These are phyloP conservation scores for Neurospora africana DNA, from an alignment of 495 filamentous ascomycete species.

Conservation along the genomic window DNA sequence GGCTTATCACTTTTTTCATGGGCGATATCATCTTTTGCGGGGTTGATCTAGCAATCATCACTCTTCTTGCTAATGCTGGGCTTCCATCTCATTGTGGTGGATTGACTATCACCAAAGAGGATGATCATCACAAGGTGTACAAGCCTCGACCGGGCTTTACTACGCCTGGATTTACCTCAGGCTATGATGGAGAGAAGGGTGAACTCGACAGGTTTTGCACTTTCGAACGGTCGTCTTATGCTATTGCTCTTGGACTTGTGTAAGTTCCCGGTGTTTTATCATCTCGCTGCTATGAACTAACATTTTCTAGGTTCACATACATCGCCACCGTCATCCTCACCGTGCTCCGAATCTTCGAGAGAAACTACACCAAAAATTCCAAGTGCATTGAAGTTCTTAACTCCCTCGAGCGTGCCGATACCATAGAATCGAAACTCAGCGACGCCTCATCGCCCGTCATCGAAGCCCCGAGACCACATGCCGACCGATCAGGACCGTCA, in stretches of 20 bases:
- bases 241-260: slow-evolving; percentile 23
- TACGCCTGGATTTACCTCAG: slow-evolving; percentile 23
- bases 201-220: slow-evolving; percentile 25
- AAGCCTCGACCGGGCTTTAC: slow-evolving; percentile 3
- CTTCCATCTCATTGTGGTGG: slow-evolving; percentile 27
- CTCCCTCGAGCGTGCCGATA: slow-evolving; percentile 16
- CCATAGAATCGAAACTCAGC: slow-evolving; percentile 13
- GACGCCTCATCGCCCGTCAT: slow-evolving; percentile 5
- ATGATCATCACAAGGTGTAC: slow-evolving; percentile 4
- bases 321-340: slow-evolving; percentile 23
- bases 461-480: neutral
- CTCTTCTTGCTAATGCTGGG: slow-evolving; percentile 21
- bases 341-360: slow-evolving; percentile 22
- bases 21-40: slow-evolving; percentile 21
- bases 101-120: slow-evolving; percentile 8
- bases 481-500: slow-evolving; percentile 6
- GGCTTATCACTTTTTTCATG: slow-evolving; percentile 17
- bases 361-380: slow-evolving; percentile 15
- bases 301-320: slow-evolving; percentile 24
- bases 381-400: slow-evolving; percentile 15
- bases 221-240: slow-evolving; percentile 25
- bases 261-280: slow-evolving; percentile 8
- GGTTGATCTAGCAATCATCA: slow-evolving; percentile 21
- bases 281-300: neutral
- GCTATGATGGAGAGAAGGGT: slow-evolving; percentile 6